A percentile compares a stretch with the other conserved stretches of the same genome.
Conservation (phyloP, 352 stramenopile genomes). For the Phytophthora litchii region DNA sequence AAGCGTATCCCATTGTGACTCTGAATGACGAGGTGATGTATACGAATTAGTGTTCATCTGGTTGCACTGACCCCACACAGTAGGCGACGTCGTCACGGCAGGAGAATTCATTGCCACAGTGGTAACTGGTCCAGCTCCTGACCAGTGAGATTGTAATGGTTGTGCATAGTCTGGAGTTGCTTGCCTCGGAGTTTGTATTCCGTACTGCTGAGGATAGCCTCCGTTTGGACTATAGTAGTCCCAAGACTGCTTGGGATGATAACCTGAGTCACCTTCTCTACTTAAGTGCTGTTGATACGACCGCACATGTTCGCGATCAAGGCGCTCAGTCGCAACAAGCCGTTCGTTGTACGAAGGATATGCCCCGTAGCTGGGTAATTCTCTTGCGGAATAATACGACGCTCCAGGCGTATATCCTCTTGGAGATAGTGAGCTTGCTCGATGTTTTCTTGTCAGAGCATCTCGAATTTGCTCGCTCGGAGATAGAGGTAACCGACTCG, state of each 20-base stretch:
- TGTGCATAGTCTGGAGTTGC: constrained; percentile 15
- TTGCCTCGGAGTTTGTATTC: constrained; percentile 12
- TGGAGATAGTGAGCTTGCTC: constrained; percentile 27
- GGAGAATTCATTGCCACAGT: constrained; percentile 5
- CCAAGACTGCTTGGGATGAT: constrained; percentile 11
- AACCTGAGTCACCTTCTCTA: constrained; percentile 16
- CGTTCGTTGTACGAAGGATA: constrained; percentile 31
- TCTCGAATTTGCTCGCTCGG: constrained; percentile 64
- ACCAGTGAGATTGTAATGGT: constrained; percentile 15
- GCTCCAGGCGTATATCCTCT: constrained; percentile 6
- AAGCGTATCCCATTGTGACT: constrained; percentile 64
- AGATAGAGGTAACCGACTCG: constrained; percentile 43
- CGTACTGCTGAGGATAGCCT: constrained; percentile 18
- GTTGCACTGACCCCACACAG: constrained; percentile 19
- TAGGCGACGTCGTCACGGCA: background rate
- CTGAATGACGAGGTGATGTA: background rate
- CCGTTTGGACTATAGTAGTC: constrained; percentile 19
- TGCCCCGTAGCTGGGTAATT: constrained; percentile 26
- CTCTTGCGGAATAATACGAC: constrained; percentile 46
- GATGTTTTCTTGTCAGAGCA: constrained; percentile 47
- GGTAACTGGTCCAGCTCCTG: background rate
- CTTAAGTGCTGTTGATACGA: constrained; percentile 18
- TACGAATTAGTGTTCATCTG: constrained; percentile 6
- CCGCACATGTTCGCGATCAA: constrained; percentile 35
- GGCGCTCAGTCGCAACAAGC: constrained; percentile 40